Percentiles rank a stretch among this genome's conserved stretches.
These are phyloP conservation scores for Chlorella sp. DNA, from an alignment of 139 green algal genomes.

Conservation along the genomic window DNA sequence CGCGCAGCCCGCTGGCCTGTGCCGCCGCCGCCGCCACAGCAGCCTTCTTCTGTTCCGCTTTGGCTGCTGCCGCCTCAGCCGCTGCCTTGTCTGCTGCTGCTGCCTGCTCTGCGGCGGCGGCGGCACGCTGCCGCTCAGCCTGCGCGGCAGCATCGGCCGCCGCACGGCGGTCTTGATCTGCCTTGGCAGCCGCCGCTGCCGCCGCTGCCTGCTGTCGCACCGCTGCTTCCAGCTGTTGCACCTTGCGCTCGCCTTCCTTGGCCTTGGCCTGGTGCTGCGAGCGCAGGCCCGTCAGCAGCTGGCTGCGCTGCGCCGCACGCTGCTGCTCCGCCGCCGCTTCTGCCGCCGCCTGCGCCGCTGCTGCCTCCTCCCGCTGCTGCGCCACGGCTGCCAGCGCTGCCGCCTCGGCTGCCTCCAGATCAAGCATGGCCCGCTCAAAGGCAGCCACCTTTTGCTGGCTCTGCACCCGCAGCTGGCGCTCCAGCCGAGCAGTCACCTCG, in stretches of 20 bases:
- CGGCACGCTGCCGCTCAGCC: not conserved
- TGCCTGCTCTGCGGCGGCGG: not conserved
- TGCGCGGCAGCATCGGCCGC: not conserved
- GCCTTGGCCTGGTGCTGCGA: constrained; percentile 9
- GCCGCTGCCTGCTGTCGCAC: constrained; percentile 4
- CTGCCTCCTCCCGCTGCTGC: not conserved
- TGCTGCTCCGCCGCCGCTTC: constrained; percentile 13
- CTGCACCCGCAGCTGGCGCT: not conserved
- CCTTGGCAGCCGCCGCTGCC: constrained; percentile 7
- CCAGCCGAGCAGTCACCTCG: constrained; percentile 42
- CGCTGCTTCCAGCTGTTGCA: constrained; percentile 14
- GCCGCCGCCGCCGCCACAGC: not conserved
- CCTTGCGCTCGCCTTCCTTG: not conserved
- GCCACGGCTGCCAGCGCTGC: constrained; percentile 10
- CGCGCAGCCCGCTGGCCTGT: constrained; percentile 11
- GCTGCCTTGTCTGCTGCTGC: constrained; percentile 3
- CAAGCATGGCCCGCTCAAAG: constrained; percentile 29
- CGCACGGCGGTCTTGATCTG: not conserved
- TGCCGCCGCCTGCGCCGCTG: not conserved
- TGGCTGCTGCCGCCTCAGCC: not conserved
- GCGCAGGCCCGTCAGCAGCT: constrained; percentile 31
- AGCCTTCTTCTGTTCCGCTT: not conserved
- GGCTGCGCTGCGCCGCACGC: not conserved
- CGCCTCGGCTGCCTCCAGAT: constrained; percentile 33
- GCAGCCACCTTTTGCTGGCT: constrained; percentile 12